A percentile compares a stretch with the other conserved stretches of the same genome.
Evolutionary conservation across 495 filamentous ascomycete genomes (phyloP).

Genomic region (Aspergillus coremiiformis): DNA sequence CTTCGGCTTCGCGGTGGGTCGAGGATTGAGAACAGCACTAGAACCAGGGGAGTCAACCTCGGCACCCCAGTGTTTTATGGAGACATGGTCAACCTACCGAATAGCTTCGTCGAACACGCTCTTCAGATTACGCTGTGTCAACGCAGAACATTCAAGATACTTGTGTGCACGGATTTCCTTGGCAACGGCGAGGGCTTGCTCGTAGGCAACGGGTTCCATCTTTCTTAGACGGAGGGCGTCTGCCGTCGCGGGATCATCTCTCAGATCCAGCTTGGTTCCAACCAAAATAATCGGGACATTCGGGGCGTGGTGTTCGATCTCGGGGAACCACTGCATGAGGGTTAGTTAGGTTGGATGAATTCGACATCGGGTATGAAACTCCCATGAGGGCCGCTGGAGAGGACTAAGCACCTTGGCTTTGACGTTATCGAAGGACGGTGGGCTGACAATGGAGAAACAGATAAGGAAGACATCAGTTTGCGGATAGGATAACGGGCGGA

Average conservation of each 20-base stretch:
- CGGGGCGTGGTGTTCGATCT: slow-evolving; percentile 94
- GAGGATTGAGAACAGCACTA: slow-evolving; percentile 79
- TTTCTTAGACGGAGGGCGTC: slow-evolving; percentile 72
- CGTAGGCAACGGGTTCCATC: slow-evolving; percentile 88
- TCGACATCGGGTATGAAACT: neutral
- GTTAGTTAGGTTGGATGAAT: slow-evolving; percentile 2
- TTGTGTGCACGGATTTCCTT: slow-evolving; percentile 92
- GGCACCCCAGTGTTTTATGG: neutral
- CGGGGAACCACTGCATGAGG: slow-evolving; percentile 74
- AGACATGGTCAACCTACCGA: slow-evolving; percentile 47
- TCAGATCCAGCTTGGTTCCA: slow-evolving; percentile 92
- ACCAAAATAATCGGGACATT: slow-evolving; percentile 95
- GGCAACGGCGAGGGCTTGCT: slow-evolving; percentile 72
- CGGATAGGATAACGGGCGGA: slow-evolving; percentile 91
- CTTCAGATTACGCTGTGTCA: slow-evolving; percentile 93
- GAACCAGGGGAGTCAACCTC: neutral
- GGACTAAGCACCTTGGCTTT: slow-evolving; percentile 69
- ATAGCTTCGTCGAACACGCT: slow-evolving; percentile 98
- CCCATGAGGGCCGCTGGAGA: neutral
- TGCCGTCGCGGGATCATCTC: slow-evolving; percentile 77
- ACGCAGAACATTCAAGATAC: slow-evolving; percentile 96
- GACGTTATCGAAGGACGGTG: slow-evolving; percentile 95
- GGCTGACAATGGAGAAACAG: slow-evolving; percentile 97
- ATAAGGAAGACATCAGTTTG: slow-evolving; percentile 98
- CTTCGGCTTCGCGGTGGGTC: slow-evolving; percentile 54